A percentile compares a stretch with the other conserved stretches of the same genome.
These are phyloP conservation scores for Monosporascus sp. DNA, from an alignment of 2,329 filamentous ascomycete genomes.

Conservation along the genomic window DNA sequence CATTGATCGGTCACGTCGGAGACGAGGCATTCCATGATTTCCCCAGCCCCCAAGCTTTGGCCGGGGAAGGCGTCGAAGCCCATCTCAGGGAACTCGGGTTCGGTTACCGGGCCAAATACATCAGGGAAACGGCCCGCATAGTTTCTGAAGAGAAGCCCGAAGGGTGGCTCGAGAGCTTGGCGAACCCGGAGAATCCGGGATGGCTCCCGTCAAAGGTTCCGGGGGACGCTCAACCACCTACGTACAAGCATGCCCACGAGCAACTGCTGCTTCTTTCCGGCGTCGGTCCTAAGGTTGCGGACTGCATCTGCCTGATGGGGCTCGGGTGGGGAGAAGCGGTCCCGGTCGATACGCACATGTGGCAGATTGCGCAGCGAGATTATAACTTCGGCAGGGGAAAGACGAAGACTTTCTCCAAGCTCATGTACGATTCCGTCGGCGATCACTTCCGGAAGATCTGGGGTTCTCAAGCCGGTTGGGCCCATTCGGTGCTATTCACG, in stretches of 20 bases:
- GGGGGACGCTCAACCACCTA: constrained; percentile 47
- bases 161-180: constrained; percentile 71
- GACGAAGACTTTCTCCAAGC: constrained; percentile 80
- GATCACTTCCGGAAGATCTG: constrained; percentile 86
- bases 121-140: constrained; percentile 76
- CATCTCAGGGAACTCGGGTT: constrained; percentile 82
- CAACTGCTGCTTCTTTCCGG: constrained; percentile 74
- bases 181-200: constrained; percentile 68
- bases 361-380: constrained; percentile 95
- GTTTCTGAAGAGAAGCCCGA: constrained; percentile 61
- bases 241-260: constrained; percentile 76
- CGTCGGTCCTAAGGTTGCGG: constrained; percentile 93
- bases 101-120: constrained; percentile 90
- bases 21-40: constrained; percentile 80
- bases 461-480: constrained; percentile 95
- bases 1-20: constrained; percentile 65
- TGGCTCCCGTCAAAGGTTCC: constrained; percentile 44
- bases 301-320: constrained; percentile 95
- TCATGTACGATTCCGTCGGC: constrained; percentile 82
- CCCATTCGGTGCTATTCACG: constrained; percentile 93
- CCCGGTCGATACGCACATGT: constrained; percentile 95
- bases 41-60: constrained; percentile 69
- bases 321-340: constrained; percentile 93
- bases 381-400: constrained; percentile 86
- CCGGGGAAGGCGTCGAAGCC: constrained; percentile 67